Evolutionary conservation across 805 yeast genomes (phyloP).

Genomic region (Candida argentea): DNA sequence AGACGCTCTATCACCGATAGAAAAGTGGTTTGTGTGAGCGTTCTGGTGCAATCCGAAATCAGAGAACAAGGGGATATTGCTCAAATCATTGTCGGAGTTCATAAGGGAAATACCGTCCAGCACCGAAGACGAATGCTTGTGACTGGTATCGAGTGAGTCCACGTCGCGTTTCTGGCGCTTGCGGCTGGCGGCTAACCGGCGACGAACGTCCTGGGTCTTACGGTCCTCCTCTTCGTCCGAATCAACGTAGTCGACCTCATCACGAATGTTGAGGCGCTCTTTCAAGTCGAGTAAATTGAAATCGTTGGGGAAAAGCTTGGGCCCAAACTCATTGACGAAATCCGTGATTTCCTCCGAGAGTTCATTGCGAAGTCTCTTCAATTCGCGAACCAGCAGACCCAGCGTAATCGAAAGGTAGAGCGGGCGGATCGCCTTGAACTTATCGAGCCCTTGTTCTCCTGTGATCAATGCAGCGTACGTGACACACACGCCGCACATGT

Average conservation of each 20-base stretch:
- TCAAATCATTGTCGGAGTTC: slow-evolving; percentile 49
- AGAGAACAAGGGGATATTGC: slow-evolving; percentile 56
- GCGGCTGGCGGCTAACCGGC: slow-evolving; percentile 27
- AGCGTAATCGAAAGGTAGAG: slow-evolving; percentile 55
- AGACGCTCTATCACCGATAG: too few species aligned
- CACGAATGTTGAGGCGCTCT: slow-evolving; percentile 21
- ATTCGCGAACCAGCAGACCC: slow-evolving; percentile 44
- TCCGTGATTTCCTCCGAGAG: slow-evolving; percentile 70
- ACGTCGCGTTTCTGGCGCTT: slow-evolving; percentile 10
- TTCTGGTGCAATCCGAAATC: slow-evolving; percentile 34
- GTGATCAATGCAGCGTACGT: slow-evolving; percentile 86
- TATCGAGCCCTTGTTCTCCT: slow-evolving; percentile 91
- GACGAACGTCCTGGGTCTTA: slow-evolving; percentile 37
- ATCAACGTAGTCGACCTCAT: slow-evolving; percentile 20
- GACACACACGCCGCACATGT: slow-evolving; percentile 56
- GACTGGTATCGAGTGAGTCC: slow-evolving; percentile 8
- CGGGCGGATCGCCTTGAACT: slow-evolving; percentile 75
- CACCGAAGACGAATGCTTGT: slow-evolving; percentile 26
- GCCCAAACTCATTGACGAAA: slow-evolving; percentile 71
- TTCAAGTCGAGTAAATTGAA: slow-evolving; percentile 49
- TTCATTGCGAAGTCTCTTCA: slow-evolving; percentile 51
- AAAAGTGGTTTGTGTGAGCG: slow-evolving; percentile 13
- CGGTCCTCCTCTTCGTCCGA: slow-evolving; percentile 42
- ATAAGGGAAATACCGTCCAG: slow-evolving; percentile 56
- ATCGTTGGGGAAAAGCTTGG: slow-evolving; percentile 72